phyloP scores from a whole-genome alignment of 192 early-diverging fungal genomes.

The Coemansia sp. region DNA sequence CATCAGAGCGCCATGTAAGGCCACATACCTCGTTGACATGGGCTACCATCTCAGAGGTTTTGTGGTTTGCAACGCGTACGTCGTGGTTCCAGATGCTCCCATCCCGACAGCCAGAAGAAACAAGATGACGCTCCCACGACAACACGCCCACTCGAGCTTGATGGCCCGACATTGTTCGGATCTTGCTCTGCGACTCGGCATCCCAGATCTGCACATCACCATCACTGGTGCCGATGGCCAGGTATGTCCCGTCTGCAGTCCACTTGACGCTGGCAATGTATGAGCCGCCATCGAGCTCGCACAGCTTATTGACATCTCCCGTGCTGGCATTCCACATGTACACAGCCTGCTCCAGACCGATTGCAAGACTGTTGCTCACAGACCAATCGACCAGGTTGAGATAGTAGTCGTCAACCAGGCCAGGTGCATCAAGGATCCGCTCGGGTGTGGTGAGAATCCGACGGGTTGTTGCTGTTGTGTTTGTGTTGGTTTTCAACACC shows the following conservation, averaged over 20 bases:
- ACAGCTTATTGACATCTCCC: constrained; percentile 58
- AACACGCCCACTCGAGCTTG: constrained; percentile 78
- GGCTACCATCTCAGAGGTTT: constrained; percentile 64
- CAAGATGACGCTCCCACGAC: constrained; percentile 79
- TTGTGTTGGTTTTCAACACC: constrained; percentile 26
- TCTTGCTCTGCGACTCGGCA: constrained; percentile 66
- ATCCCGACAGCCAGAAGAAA: constrained; percentile 85
- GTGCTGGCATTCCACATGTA: constrained; percentile 89
- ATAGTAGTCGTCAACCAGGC: constrained; percentile 91
- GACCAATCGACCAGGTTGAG: constrained; percentile 95
- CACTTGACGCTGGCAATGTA: constrained; percentile 77
- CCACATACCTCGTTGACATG: constrained; percentile 88
- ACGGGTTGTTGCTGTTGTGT: constrained; percentile 51
- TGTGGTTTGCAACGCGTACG: constrained; percentile 84
- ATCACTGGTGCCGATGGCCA: constrained; percentile 71
- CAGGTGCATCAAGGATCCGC: constrained; percentile 86
- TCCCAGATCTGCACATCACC: constrained; percentile 94
- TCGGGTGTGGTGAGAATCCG: constrained; percentile 80
- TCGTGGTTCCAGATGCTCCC: constrained; percentile 95
- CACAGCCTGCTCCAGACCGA: constrained; percentile 82
- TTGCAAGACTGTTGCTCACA: constrained; percentile 72
- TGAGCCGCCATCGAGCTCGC: constrained; percentile 48
- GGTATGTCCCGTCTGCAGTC: constrained; percentile 64
- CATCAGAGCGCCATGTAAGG: constrained; percentile 81
- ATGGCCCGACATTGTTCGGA: constrained; percentile 85